A percentile compares a stretch with the other conserved stretches of the same genome.
Conservation (phyloP, 768 basidiomycete species). For the Multifurca ochricompacta region DNA sequence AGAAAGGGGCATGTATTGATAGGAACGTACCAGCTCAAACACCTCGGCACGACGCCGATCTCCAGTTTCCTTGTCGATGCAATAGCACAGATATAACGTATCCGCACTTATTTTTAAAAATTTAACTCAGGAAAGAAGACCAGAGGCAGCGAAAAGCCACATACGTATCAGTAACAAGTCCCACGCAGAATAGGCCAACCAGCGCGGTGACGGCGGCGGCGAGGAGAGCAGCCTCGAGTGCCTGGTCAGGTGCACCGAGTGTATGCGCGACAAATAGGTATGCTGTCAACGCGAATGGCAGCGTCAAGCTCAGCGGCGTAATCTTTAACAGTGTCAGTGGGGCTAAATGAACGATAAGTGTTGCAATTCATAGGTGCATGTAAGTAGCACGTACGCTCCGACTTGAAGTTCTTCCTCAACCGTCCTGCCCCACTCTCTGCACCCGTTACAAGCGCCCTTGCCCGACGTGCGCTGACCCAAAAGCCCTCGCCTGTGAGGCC, state of each 20-base stretch:
- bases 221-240: constrained; percentile 68
- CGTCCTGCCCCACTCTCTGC: constrained; percentile 41
- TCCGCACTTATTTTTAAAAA: constrained; percentile 40
- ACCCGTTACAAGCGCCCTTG: constrained; percentile 49
- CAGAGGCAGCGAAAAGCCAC: constrained; percentile 21
- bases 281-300: constrained; percentile 73
- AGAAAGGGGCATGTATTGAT: not conserved
- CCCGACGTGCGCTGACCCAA: constrained; percentile 43
- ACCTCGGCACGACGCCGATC: constrained; percentile 45
- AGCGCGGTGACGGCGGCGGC: constrained; percentile 75
- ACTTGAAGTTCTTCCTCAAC: constrained; percentile 41
- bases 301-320: constrained; percentile 68
- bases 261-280: constrained; percentile 90
- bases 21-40: constrained; percentile 42
- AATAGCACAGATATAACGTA: constrained; percentile 59
- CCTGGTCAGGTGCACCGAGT: constrained; percentile 57
- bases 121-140: not conserved
- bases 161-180: constrained; percentile 69
- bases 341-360: constrained; percentile 30
- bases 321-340: constrained; percentile 68
- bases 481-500: constrained; percentile 50
- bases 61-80: constrained; percentile 52
- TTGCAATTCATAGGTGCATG: not conserved
- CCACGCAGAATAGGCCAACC: constrained; percentile 77
- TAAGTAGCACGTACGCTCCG: constrained; percentile 44